Evolutionary conservation across 768 basidiomycete genomes (phyloP).

Genomic region (Leccinum longicurvipes): DNA sequence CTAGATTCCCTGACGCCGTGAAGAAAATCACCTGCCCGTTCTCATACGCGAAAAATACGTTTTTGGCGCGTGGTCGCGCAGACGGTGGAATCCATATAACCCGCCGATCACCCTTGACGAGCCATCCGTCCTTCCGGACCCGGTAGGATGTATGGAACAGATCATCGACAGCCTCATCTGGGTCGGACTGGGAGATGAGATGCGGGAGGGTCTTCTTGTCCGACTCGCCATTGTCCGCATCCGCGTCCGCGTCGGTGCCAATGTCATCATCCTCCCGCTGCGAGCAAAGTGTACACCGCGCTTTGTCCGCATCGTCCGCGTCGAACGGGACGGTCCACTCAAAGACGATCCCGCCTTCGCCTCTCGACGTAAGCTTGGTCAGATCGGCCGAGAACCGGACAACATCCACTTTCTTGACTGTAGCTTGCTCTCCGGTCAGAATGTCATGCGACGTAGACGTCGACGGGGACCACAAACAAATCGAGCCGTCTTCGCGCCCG

Average conservation of each 20-base stretch:
- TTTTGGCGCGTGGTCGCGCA: constrained; percentile 2
- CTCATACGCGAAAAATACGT: constrained; percentile 6
- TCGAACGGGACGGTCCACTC: constrained; percentile 8
- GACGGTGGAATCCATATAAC: constrained; percentile 13
- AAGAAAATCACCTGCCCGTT: constrained; percentile 4
- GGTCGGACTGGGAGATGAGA: constrained; percentile 10
- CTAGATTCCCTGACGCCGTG: background rate
- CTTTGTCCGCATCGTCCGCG: background rate
- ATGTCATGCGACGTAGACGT: constrained; percentile 12
- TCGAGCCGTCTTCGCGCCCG: constrained; percentile 20
- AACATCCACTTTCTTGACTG: background rate
- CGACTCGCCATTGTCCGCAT: background rate
- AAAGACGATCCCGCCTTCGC: constrained; percentile 5
- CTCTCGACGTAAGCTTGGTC: constrained; percentile 1
- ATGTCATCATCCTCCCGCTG: background rate
- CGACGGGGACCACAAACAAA: constrained; percentile 16
- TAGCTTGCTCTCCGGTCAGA: constrained; percentile 1
- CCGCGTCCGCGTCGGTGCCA: no score
- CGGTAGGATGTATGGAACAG: constrained; percentile 8
- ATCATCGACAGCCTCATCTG: constrained; percentile 4
- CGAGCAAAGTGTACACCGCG: background rate
- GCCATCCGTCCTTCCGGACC: constrained; percentile 22
- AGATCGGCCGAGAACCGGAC: constrained; percentile 10
- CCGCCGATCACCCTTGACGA: constrained; percentile 14
- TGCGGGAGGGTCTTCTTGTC: background rate